Evolutionary conservation across 495 filamentous ascomycete genomes (phyloP).

Genomic region (Lasiosphaeris hirsuta): DNA sequence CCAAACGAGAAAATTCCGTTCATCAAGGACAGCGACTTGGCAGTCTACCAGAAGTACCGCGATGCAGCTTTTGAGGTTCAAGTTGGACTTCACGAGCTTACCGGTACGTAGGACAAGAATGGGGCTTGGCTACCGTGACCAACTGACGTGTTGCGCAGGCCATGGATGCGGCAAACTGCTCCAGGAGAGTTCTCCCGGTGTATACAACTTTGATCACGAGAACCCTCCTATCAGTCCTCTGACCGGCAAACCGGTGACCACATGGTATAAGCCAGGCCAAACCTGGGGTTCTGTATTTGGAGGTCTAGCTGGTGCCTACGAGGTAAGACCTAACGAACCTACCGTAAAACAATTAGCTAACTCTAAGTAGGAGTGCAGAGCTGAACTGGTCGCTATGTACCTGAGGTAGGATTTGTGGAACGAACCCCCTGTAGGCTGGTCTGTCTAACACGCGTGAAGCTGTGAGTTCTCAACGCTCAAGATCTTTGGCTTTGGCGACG

Average conservation of each 20-base stretch:
- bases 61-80: slow-evolving; percentile 91
- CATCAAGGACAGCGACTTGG: slow-evolving; percentile 67
- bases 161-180: slow-evolving; percentile 95
- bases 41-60: slow-evolving; percentile 72
- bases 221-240: slow-evolving; percentile 80
- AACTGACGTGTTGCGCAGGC: slow-evolving; percentile 16
- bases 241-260: slow-evolving; percentile 69
- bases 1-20: slow-evolving; percentile 90
- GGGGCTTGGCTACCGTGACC: no score
- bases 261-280: slow-evolving; percentile 90
- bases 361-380: slow-evolving; percentile 45
- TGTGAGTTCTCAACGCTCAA: slow-evolving; percentile 85
- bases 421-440: no score
- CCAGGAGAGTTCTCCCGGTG: slow-evolving; percentile 76
- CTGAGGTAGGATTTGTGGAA: slow-evolving; percentile 52
- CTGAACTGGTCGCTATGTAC: slow-evolving; percentile 90
- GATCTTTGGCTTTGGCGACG: slow-evolving; percentile 89
- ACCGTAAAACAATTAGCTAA: neutral
- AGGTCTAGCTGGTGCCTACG: slow-evolving; percentile 78
- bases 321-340: slow-evolving; percentile 47
- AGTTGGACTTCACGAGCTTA: slow-evolving; percentile 91
- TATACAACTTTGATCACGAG: slow-evolving; percentile 79
- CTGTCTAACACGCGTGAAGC: slow-evolving; percentile 31
- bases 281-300: slow-evolving; percentile 95
- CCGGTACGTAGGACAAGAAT: slow-evolving; percentile 46